Evolutionary conservation across 2,329 filamentous ascomycete genomes (phyloP).

Genomic region (Aspergillus tanneri): DNA sequence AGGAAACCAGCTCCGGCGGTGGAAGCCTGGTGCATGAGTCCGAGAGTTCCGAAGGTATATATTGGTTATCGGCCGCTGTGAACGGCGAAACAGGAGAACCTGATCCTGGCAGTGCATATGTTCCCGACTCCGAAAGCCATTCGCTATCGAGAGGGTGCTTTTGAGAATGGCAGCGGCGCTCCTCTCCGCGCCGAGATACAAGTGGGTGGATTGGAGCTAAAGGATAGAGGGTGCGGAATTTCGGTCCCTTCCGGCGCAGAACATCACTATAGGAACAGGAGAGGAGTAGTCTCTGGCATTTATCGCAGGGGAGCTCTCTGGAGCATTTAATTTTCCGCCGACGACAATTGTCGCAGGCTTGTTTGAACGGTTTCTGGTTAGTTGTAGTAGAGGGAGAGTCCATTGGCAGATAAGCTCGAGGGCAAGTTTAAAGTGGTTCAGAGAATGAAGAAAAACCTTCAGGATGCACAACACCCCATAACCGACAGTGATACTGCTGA

Average conservation of each 20-base stretch:
- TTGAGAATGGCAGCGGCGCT: slow-evolving; percentile 13
- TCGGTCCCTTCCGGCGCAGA: slow-evolving; percentile 41
- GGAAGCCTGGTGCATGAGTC: slow-evolving; percentile 32
- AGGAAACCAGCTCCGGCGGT: slow-evolving; percentile 34
- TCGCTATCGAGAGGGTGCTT: slow-evolving; percentile 21
- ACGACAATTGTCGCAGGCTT: slow-evolving; percentile 45
- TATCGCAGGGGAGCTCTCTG: slow-evolving; percentile 43
- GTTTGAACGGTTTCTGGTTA: slow-evolving; percentile 30
- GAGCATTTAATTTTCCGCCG: slow-evolving; percentile 46
- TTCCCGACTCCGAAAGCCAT: slow-evolving; percentile 17
- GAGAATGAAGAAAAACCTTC: slow-evolving; percentile 2
- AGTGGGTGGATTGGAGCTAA: slow-evolving; percentile 38
- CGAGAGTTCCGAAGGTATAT: slow-evolving; percentile 22
- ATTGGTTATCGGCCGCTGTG: slow-evolving; percentile 25
- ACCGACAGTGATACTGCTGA: neutral
- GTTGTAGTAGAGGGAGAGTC: slow-evolving; percentile 18
- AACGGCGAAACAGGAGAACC: slow-evolving; percentile 30
- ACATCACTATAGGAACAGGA: slow-evolving; percentile 43
- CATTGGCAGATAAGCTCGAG: slow-evolving; percentile 18
- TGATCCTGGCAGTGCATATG: slow-evolving; percentile 17
- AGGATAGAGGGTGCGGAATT: slow-evolving; percentile 41
- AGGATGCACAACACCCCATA: neutral
- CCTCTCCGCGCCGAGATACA: slow-evolving; percentile 21
- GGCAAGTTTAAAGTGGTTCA: slow-evolving; percentile 14
- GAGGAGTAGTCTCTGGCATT: slow-evolving; percentile 38